These are phyloP conservation scores for Colletotrichum sp. DNA, from an alignment of 2,329 filamentous ascomycete genomes.

Conservation along the genomic window DNA sequence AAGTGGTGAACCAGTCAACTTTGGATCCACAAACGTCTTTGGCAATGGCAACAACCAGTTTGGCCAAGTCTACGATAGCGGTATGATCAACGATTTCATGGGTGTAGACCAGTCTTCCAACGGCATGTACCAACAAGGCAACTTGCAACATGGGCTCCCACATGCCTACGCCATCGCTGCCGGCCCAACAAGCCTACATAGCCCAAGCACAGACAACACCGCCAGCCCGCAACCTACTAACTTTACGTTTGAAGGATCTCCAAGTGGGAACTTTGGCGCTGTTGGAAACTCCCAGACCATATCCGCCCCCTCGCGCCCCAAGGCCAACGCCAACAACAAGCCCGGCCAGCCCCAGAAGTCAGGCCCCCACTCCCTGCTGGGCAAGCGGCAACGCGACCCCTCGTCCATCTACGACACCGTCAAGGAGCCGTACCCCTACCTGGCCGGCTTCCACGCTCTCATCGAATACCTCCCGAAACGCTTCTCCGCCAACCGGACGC, in stretches of 20 bases:
- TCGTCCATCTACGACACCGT: conserved; percentile 88
- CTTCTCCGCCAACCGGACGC: conserved; percentile 76
- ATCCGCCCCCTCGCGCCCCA: conserved; percentile 41
- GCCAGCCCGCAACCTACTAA: conserved; percentile 62
- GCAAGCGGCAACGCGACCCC: conserved; percentile 71
- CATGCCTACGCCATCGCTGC: conserved; percentile 70
- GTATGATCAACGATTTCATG: conserved; percentile 57
- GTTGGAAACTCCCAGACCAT: conserved; percentile 21
- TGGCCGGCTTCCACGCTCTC: conserved; percentile 86
- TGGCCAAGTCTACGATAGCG: conserved; percentile 54
- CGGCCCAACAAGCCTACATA: conserved; percentile 65
- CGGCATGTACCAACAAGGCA: conserved; percentile 58
- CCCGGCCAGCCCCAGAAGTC: conserved; percentile 43
- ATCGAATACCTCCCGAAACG: conserved; percentile 80
- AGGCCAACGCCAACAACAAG: conserved; percentile 36
- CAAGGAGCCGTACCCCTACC: conserved; percentile 90
- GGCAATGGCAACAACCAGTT: conserved; percentile 55
- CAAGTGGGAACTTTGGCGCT: conserved; percentile 30
- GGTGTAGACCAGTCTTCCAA: conserved; percentile 54
- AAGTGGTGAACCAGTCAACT: conserved; percentile 36
- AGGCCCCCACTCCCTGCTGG: conserved; percentile 54
- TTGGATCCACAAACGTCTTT: conserved; percentile 51
- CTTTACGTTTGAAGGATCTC: conserved; percentile 60
- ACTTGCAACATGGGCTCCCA: conserved; percentile 65
- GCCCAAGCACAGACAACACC: conserved; percentile 67